Evolutionary conservation across 139 green algal species (phyloP).

Genomic region (Tetradesmus obliquus): DNA sequence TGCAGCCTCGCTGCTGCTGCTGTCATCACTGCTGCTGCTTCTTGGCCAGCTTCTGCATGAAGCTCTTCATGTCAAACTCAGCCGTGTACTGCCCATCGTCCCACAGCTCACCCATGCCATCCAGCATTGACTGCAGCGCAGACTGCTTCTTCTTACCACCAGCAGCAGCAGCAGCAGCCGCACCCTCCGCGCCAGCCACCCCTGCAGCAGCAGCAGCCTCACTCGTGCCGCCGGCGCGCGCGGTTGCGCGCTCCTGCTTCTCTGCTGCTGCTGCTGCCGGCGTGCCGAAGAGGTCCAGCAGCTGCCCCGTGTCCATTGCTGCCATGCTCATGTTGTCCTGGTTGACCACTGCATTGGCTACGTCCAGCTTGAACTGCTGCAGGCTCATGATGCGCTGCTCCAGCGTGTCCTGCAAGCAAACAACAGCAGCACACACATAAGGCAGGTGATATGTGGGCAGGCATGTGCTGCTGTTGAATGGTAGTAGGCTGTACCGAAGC

Average conservation of each 20-base stretch:
- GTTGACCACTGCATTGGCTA: conserved; percentile 87
- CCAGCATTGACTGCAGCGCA: conserved; percentile 77
- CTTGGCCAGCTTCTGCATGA: conserved; percentile 72
- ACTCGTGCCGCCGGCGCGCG: not conserved
- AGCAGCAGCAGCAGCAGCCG: not conserved
- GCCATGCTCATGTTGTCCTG: conserved; percentile 78
- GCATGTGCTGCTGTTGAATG: too few relatives aligned
- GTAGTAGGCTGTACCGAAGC: conserved; percentile 25
- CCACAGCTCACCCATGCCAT: conserved; percentile 85
- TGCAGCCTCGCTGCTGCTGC: not conserved
- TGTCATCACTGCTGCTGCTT: conserved; percentile 38
- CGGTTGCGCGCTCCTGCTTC: not conserved
- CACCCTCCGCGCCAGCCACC: not conserved
- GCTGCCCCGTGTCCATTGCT: conserved; percentile 83
- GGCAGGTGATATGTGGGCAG: too few relatives aligned
- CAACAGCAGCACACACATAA: conserved; percentile 45
- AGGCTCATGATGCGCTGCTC: conserved; percentile 90
- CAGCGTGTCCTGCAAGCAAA: conserved; percentile 60
- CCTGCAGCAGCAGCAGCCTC: conserved; percentile 25
- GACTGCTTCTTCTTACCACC: conserved; percentile 42
- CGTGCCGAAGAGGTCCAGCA: conserved; percentile 88
- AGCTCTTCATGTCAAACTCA: conserved; percentile 87
- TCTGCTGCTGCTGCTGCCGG: conserved; percentile 25
- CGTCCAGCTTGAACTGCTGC: conserved; percentile 97
- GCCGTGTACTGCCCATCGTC: conserved; percentile 90